phyloP scores from a whole-genome alignment of 1,284 basidiomycete species.

The Bondarzewia mesenterica region DNA sequence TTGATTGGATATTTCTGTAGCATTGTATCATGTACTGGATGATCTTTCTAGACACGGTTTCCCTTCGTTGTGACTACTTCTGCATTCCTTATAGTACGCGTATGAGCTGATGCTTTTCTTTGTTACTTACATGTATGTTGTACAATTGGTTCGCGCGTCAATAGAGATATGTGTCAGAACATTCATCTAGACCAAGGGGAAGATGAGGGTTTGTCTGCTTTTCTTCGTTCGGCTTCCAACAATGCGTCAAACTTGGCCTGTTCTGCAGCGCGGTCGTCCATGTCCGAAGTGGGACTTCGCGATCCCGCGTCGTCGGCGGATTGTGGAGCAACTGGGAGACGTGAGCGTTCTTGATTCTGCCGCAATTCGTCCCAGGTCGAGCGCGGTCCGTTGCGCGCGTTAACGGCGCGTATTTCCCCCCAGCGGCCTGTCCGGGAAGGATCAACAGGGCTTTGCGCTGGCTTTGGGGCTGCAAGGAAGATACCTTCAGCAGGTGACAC shows the following conservation, averaged over 20 bases:
- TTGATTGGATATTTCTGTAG: too few relatives aligned
- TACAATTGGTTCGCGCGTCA: not conserved
- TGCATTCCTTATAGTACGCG: not conserved
- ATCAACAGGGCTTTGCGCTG: constrained; percentile 11
- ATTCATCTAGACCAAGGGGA: not conserved
- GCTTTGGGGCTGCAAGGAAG: constrained; percentile 3
- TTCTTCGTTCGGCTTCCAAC: constrained; percentile 46
- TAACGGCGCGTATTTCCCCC: constrained; percentile 57
- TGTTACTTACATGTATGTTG: not conserved
- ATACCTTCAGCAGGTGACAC: too few relatives aligned
- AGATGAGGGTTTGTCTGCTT: constrained; percentile 9
- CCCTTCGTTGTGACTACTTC: not conserved
- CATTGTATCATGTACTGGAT: too few relatives aligned
- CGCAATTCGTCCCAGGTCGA: constrained; percentile 64
- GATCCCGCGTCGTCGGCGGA: not conserved
- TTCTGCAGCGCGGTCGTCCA: constrained; percentile 32
- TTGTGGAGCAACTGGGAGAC: constrained; percentile 15
- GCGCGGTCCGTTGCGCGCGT: constrained; percentile 30
- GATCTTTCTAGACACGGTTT: too few relatives aligned
- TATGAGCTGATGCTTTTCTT: not conserved
- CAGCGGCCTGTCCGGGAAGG: constrained; percentile 34
- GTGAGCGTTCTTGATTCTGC: constrained; percentile 41
- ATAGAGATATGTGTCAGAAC: too few relatives aligned
- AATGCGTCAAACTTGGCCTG: constrained; percentile 53
- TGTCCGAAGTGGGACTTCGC: constrained; percentile 9